Conservation (phyloP, 208 protist genomes). For the Polymyxa betae region DNA sequence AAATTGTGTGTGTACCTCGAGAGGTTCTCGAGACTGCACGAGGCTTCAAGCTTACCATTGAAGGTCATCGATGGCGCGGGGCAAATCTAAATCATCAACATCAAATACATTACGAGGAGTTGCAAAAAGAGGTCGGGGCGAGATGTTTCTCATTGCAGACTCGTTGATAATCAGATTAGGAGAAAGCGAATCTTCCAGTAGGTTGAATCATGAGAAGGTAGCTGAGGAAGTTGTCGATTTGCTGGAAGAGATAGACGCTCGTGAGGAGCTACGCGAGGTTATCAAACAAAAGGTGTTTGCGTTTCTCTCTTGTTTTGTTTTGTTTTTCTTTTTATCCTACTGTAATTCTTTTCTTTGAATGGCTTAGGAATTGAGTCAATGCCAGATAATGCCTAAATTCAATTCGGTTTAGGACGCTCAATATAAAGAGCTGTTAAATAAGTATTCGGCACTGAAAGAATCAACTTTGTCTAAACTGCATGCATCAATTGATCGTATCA, state of each 20-base stretch:
- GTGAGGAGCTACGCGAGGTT: not conserved
- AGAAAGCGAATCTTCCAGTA: not conserved
- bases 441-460: slow-evolving; percentile 40
- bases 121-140: not conserved
- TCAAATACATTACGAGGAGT: not conserved
- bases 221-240: not conserved
- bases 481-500: not conserved
- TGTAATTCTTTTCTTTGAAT: too few relatives aligned
- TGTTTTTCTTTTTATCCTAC: too few relatives aligned
- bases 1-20: too few relatives aligned
- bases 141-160: not conserved
- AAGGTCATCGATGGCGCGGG: not conserved
- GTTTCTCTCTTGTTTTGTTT: too few relatives aligned
- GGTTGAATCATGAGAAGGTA: not conserved
- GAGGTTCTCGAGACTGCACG: too few relatives aligned
- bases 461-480: not conserved
- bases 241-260: not conserved
- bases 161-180: not conserved
- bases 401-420: not conserved
- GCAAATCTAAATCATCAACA: not conserved
- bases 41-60: too few relatives aligned
- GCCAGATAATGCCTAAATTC: not conserved
- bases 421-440: not conserved
- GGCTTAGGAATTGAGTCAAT: too few relatives aligned
- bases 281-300: not conserved